Evolutionary conservation across 1,139 yeast species (phyloP).

Genomic region (Nadsonia commutata): DNA sequence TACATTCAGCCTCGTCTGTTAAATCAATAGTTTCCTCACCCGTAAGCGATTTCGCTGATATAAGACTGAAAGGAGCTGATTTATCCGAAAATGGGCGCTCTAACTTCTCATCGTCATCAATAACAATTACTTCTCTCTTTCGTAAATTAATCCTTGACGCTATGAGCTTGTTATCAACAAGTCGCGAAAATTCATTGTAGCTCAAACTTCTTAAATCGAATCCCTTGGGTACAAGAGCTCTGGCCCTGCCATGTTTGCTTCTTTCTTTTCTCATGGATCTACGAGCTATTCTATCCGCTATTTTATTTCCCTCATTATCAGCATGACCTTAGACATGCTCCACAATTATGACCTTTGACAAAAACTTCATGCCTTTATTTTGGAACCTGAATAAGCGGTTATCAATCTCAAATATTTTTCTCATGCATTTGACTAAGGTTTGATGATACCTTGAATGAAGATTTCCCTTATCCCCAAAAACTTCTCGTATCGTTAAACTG

Average conservation of each 20-base stretch:
- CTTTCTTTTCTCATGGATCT: not conserved
- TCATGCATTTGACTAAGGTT: not conserved
- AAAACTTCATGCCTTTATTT: not conserved
- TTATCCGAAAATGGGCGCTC: too few relatives aligned
- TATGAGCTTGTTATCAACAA: too few relatives aligned
- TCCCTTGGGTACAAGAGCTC: not conserved
- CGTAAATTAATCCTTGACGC: too few relatives aligned
- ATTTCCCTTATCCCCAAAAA: not conserved
- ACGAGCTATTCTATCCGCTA: not conserved
- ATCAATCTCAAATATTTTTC: not conserved
- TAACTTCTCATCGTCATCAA: too few relatives aligned
- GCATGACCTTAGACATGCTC: not conserved
- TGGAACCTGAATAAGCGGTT: not conserved
- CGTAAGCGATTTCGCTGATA: too few relatives aligned
- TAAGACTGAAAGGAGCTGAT: too few relatives aligned
- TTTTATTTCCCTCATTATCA: not conserved
- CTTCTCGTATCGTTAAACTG: not conserved
- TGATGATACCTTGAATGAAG: not conserved
- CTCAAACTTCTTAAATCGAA: not conserved
- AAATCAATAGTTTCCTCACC: too few relatives aligned
- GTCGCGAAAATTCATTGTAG: too few relatives aligned
- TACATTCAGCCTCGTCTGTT: not conserved
- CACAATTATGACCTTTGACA: not conserved
- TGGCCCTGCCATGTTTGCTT: not conserved
- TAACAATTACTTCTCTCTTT: too few relatives aligned